Evolutionary conservation across 2,329 filamentous ascomycete genomes (phyloP).

Genomic region (Fusarium proliferatum): DNA sequence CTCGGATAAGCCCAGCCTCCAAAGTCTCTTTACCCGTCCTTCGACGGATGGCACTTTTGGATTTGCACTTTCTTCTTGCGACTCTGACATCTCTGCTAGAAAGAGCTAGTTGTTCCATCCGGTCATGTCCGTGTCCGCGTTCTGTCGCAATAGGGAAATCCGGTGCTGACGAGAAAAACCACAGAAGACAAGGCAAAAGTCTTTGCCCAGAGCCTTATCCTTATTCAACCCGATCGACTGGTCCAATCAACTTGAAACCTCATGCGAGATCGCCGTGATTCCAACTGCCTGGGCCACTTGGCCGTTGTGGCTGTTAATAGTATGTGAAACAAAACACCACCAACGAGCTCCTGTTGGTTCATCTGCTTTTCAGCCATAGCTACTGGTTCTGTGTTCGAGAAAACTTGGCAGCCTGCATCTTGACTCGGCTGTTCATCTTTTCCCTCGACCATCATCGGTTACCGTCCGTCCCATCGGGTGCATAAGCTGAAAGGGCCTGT

Average conservation of each 20-base stretch:
- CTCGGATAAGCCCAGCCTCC: slow-evolving; percentile 23
- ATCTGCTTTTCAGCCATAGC: slow-evolving; percentile 10
- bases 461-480: not conserved
- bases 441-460: not conserved
- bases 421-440: not conserved
- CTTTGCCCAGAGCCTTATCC: not conserved
- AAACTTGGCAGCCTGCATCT: not conserved
- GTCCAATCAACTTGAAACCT: not conserved
- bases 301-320: slow-evolving; percentile 10
- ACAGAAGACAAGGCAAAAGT: not conserved
- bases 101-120: slow-evolving; percentile 7
- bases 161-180: not conserved
- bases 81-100: slow-evolving; percentile 23
- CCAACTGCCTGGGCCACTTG: slow-evolving; percentile 3
- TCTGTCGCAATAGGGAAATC: not conserved
- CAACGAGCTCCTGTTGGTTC: slow-evolving; percentile 25
- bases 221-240: slow-evolving; percentile 4
- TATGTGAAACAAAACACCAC: slow-evolving; percentile 9
- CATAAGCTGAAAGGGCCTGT: not conserved
- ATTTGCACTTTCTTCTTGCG: not conserved
- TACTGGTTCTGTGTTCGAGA: slow-evolving; percentile 11
- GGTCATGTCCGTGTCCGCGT: slow-evolving; percentile 22
- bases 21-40: slow-evolving; percentile 13
- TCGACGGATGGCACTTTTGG: slow-evolving; percentile 30
- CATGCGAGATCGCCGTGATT: slow-evolving; percentile 19